Conservation (phyloP, 2,329 filamentous ascomycete species). For the Beauveria sp. region DNA sequence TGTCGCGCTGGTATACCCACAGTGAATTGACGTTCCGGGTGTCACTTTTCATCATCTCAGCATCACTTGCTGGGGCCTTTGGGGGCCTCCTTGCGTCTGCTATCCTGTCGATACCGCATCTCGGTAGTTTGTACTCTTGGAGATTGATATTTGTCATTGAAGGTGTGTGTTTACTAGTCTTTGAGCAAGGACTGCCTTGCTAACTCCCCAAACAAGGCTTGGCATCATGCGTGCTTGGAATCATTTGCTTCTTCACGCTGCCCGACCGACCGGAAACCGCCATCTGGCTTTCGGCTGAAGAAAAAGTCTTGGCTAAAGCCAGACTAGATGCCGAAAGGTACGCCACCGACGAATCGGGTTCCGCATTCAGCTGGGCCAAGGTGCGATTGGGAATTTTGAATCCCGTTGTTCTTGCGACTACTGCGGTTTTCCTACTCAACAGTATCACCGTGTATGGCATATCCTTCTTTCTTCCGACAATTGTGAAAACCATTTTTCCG, state of each 20-base stretch:
- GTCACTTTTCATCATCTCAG: conserved; percentile 58
- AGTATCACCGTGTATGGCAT: conserved; percentile 67
- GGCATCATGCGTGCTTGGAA: conserved; percentile 41
- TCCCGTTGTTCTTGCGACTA: conserved; percentile 43
- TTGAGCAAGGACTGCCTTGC: not conserved
- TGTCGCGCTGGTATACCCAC: conserved; percentile 56
- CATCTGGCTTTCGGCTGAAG: conserved; percentile 53
- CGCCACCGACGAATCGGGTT: conserved; percentile 46
- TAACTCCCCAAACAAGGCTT: conserved; percentile 32
- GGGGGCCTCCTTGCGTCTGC: conserved; percentile 56
- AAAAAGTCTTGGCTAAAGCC: conserved; percentile 55
- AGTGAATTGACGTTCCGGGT: conserved; percentile 56
- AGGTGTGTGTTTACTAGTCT: conserved; percentile 21
- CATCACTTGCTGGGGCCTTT: conserved; percentile 58
- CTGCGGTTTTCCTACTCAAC: conserved; percentile 54
- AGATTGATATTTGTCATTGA: conserved; percentile 68
- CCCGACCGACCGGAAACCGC: conserved; percentile 61
- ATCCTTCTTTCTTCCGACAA: conserved; percentile 64
- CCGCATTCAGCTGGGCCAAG: conserved; percentile 53
- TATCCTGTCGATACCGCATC: conserved; percentile 50
- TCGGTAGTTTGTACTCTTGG: conserved; percentile 52
- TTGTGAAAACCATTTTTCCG: conserved; percentile 62
- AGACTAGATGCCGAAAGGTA: conserved; percentile 52
- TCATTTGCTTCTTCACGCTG: conserved; percentile 53
- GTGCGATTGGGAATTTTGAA: conserved; percentile 54